Percentiles rank a stretch among this genome's conserved stretches.
These are phyloP conservation scores for Cryptococcus sp. DNA, from an alignment of 1,284 basidiomycete genomes.

Conservation along the genomic window DNA sequence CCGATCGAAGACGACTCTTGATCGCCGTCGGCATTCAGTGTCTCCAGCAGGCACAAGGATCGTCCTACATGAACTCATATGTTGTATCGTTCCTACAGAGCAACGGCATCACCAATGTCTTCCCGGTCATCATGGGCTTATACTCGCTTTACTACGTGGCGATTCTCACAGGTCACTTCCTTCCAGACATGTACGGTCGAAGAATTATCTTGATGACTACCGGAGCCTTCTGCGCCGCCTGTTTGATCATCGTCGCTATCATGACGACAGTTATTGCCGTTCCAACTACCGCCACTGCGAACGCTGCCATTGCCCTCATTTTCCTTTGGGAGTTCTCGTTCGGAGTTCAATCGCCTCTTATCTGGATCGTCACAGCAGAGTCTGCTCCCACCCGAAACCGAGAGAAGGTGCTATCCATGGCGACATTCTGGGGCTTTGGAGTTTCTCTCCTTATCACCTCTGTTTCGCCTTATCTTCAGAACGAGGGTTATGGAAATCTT, in stretches of 20 bases:
- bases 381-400: conserved; percentile 14
- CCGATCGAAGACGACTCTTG: conserved; percentile 17
- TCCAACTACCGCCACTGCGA: conserved; percentile 9
- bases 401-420: conserved; percentile 16
- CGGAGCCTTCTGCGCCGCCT: conserved; percentile 13
- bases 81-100: conserved; percentile 22
- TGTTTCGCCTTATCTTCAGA: conserved; percentile 24
- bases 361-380: conserved; percentile 21
- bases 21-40: conserved; percentile 22
- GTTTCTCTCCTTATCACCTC: conserved; percentile 17
- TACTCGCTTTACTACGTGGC: conserved; percentile 14
- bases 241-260: conserved; percentile 14
- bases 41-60: conserved; percentile 25
- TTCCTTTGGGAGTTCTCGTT: conserved; percentile 26
- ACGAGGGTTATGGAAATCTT: conserved; percentile 18
- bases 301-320: conserved; percentile 24
- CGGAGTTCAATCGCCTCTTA: conserved; percentile 17
- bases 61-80: conserved; percentile 21
- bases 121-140: conserved; percentile 20
- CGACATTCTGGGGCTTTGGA: conserved; percentile 21
- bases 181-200: conserved; percentile 21
- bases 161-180: conserved; percentile 14
- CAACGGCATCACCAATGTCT: conserved; percentile 18
- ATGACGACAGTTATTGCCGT: conserved; percentile 14
- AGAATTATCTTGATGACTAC: conserved; percentile 15